Base-by-base conservation (phyloP, 2,329 filamentous ascomycete species). In the Botrytis tulipae region DNA sequence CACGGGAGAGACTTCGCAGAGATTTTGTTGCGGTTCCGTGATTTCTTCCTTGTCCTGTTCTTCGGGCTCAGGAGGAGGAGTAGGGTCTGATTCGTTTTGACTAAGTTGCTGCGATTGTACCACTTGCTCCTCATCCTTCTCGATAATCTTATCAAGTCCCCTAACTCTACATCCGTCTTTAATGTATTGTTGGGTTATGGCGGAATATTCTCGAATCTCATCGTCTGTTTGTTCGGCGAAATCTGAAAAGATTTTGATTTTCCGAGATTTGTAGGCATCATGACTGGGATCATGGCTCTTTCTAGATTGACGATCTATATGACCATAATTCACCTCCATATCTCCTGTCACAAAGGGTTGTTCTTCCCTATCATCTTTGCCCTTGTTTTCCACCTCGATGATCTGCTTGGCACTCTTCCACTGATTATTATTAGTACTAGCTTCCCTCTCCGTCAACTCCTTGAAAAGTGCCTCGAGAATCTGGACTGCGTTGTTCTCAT, bases 11-110 rank as follows among this genome's bases (percentile, higher is more conserved):
- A 18, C 20, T n/a, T n/a, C 8, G 14, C 9, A 7, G 29, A 40
- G 22, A 20, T n/a, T 14, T n/a, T 37, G 5, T 20, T 37, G 44
- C 1, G 22, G 3, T 20, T 67, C 5, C 25, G 22, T 20, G 0
- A 1, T 7, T 37, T n/a, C 18, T 20, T 37, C 1, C 12, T 51
- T 8, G 1, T 5, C 8, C 14, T 32, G 16, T 1, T 12, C 29
- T 5, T 12, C 42, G 10, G 32, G 2, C 0, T 66, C 10, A 0
- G 1, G 20, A 1, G 3, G 2, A 25, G 42, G 18, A 16, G 20
- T 22, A 0, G 8, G 5, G 14, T 48, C 42, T 1, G 5, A 1
- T 14, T 35, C 29, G n/a, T 14, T 6, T 22, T 12, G 2, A 35
- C 1, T 12, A 14, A 0, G 18, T 9, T 48, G 18, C 5, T 44